Percentiles rank a stretch among this genome's conserved stretches.
phyloP scores from a whole-genome alignment of 192 early-diverging fungal genomes.

The Podila epigama region DNA sequence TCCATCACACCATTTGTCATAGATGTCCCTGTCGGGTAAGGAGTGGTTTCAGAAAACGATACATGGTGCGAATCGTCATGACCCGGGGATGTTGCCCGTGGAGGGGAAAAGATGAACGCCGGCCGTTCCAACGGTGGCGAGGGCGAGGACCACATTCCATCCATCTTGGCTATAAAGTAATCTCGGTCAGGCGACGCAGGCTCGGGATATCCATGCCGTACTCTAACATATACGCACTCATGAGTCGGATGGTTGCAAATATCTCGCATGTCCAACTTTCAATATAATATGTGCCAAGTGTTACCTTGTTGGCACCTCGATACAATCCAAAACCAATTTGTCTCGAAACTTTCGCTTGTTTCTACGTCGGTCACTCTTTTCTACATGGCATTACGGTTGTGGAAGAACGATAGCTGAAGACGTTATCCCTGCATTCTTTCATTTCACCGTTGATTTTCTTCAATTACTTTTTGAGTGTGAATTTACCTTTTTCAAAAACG shows the following conservation, averaged over 20 bases:
- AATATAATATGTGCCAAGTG: too few relatives aligned
- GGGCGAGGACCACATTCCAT: constrained; percentile 45
- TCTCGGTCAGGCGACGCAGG: constrained; percentile 10
- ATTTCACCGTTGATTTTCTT: too few relatives aligned
- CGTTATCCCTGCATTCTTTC: too few relatives aligned
- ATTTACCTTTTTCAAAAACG: too few relatives aligned
- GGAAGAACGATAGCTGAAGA: neutral
- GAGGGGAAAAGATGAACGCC: constrained; percentile 20
- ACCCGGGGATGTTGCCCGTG: constrained; percentile 25
- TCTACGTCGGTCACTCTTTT: neutral
- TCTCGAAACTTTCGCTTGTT: neutral
- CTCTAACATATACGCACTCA: neutral
- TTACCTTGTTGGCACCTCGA: constrained; percentile 1
- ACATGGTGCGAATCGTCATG: neutral
- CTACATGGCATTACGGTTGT: neutral
- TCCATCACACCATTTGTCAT: too few relatives aligned
- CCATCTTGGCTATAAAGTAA: constrained; percentile 24
- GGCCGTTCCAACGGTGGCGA: constrained; percentile 19
- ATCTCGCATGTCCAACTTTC: neutral
- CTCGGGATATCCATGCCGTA: constrained; percentile 13
- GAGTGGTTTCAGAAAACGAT: neutral
- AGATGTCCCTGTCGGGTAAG: too few relatives aligned
- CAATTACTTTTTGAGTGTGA: too few relatives aligned
- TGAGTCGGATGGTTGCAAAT: neutral
- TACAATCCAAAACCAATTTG: constrained; percentile 7